phyloP scores from a whole-genome alignment of 495 filamentous ascomycete genomes.

The Aspergillus haitiensis region DNA sequence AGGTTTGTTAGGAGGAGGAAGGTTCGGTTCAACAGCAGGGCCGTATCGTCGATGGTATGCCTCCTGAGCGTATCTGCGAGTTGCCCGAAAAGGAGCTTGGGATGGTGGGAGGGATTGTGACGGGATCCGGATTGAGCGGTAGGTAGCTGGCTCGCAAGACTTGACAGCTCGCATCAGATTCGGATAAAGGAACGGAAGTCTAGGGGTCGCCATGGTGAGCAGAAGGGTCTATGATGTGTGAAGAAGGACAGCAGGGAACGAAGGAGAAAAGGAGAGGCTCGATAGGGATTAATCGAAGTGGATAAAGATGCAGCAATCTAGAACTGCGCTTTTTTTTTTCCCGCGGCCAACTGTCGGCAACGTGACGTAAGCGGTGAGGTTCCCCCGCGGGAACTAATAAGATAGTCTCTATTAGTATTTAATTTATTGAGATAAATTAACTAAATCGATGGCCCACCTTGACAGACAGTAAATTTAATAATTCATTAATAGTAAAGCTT shows the following conservation, averaged over 20 bases:
- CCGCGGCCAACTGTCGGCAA: constrained; percentile 39
- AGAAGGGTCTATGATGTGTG: neutral
- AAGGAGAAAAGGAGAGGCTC: constrained; percentile 18
- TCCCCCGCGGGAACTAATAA: constrained; percentile 38
- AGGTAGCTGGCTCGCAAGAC: constrained; percentile 39
- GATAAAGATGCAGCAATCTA: constrained; percentile 4
- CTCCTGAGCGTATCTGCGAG: constrained; percentile 41
- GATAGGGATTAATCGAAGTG: constrained; percentile 11
- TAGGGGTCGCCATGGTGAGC: constrained; percentile 60
- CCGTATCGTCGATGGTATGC: constrained; percentile 53
- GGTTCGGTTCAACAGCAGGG: constrained; percentile 47
- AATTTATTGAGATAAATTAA: neutral
- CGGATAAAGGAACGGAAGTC: constrained; percentile 75
- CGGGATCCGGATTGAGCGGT: constrained; percentile 33
- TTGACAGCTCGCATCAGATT: constrained; percentile 56
- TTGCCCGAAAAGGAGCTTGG: constrained; percentile 41
- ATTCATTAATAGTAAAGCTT: constrained; percentile 6
- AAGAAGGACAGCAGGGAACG: neutral
- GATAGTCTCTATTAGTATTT: neutral
- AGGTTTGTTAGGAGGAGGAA: constrained; percentile 38
- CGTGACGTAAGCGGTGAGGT: constrained; percentile 33
- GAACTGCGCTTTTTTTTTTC: constrained; percentile 25
- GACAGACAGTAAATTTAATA: neutral
- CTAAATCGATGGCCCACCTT: neutral
- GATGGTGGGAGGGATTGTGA: constrained; percentile 19